Base-by-base conservation (phyloP, 148 eudicot species). In the Hydrangea macrophylla region DNA sequence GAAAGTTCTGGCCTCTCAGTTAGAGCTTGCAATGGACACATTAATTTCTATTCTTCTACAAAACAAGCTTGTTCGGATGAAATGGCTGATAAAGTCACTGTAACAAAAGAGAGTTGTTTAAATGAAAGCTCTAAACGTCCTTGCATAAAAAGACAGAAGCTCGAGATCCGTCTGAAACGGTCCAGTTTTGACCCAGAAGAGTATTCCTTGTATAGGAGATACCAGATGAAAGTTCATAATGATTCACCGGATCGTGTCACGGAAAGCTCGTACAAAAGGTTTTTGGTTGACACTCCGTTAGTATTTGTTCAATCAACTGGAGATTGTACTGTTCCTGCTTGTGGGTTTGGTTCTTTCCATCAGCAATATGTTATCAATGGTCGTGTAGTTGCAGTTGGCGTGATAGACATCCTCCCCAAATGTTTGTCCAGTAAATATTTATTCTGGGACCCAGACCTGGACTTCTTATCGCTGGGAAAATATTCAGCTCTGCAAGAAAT, bases 261-360 rank as follows among this genome's bases (percentile, higher is more conserved):
- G 9, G 89, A 89, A 71, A 78, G 83, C 74, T 91, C 96, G 56
- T 94, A 94, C 81, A 80, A 22, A 75, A 84, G 86, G 60, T 94
- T 94, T 74, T 78, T 94, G 70, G 88, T 94, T 60, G 97, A 94
- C 58, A 80, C 88, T 50, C 99, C 99, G 65, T 83, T 94, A 67
- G 64, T 84, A 12, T 83, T 74, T 83, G 76, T 89, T 73, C 88
- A 90, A 7, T 73, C 93, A 65, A 73, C 76, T 60, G 83, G 79
- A 39, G 81, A 87, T 74, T 74, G 72, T 76, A 75, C 79, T 36
- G 88, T 81, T 70, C 97, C 99, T 73, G 91, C 89, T 35, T 91
- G 90, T 72, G 99, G 99, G 45, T 89, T 94, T 72, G 99, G 99
- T 60, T 91, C 99, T 62, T 94, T 94, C 73, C 99, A 94, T 77